Evolutionary conservation across 2,329 filamentous ascomycete species (phyloP).

Genomic region (Ambrosiella cleistominuta): DNA sequence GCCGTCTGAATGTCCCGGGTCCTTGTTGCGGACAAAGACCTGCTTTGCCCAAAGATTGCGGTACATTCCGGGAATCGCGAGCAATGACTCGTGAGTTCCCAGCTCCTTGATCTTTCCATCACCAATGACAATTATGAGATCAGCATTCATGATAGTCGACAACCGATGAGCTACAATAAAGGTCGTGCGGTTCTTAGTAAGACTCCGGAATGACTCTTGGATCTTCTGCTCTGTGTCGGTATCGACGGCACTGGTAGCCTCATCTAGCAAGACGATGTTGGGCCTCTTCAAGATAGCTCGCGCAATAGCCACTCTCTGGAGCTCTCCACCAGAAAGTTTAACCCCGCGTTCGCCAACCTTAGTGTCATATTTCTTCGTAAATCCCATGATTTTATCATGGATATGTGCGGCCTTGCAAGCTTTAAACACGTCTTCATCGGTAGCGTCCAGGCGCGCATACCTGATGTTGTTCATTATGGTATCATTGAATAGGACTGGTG

Average conservation of each 20-base stretch:
- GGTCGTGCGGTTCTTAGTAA: constrained; percentile 45
- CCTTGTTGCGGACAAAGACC: constrained; percentile 33
- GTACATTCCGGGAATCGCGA: constrained; percentile 42
- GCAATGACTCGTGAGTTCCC: constrained; percentile 41
- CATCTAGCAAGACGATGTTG: constrained; percentile 60
- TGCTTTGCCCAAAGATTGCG: constrained; percentile 49
- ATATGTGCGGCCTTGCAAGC: constrained; percentile 39
- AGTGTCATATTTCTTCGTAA: constrained; percentile 35
- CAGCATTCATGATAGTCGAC: constrained; percentile 53
- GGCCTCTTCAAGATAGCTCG: constrained; percentile 58
- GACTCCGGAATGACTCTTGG: constrained; percentile 39
- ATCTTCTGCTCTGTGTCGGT: constrained; percentile 52
- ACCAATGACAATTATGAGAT: constrained; percentile 47
- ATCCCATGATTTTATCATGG: constrained; percentile 38
- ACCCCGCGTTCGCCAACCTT: constrained; percentile 34
- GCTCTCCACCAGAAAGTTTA: constrained; percentile 48
- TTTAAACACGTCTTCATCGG: constrained; percentile 35
- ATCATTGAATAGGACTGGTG: constrained; percentile 38
- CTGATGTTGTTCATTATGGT: constrained; percentile 42
- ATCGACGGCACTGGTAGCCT: constrained; percentile 62
- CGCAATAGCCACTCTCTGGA: constrained; percentile 50
- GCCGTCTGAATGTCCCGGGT: constrained; percentile 17
- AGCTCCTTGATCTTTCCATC: constrained; percentile 46
- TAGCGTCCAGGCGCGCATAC: constrained; percentile 36
- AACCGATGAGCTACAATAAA: constrained; percentile 53